Base-by-base conservation (phyloP, 1,284 basidiomycete species). In the Boletus mariae region DNA sequence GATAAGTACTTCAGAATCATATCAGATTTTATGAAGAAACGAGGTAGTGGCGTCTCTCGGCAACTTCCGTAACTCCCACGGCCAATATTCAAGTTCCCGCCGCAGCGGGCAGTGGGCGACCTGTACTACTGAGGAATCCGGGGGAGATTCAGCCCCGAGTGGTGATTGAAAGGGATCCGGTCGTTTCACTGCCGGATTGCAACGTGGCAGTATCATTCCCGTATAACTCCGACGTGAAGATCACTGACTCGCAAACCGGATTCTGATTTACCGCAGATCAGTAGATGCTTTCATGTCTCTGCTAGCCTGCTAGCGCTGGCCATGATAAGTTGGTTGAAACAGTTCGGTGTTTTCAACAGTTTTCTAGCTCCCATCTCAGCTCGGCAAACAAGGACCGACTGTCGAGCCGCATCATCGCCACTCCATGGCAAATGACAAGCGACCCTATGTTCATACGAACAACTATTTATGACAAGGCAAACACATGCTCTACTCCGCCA, bases 121-220 rank as follows among this genome's bases (percentile, higher is more conserved):
- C 8, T 15, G 15, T n/a, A 20, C 20, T 20, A 20, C 20, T 20
- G 38, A 10, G 10, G 38, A 12, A 23, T 23, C 38, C 38, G 38
- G 38, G 11, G 23, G 38, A 40, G 20, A 40, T 40, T 11, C 17
- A 40, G 38, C 9, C 10, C 38, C 38, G 38, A 23, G 38, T 40
- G 38, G 38, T 23, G 38, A 20, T 23, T 20, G 38, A 23, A 12
- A 23, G 35, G 34, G 35, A 53, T 60, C 60, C 60, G 62, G 60
- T 23, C 46, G 31, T 43, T 43, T 15, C 11, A 12, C 28, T 8
- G 34, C 62, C 60, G 60, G 60, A 45, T n/a, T 8, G 54, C 53
- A 60, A 28, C 25, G 23, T 13, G 40, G 20, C 11, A 5, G 12
- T 6, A n/a, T 43, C 23, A 20, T 20, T 20, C 25, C 41, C 41